Conservation (phyloP, 1,284 basidiomycete species). For the Ganoderma multipileum region DNA sequence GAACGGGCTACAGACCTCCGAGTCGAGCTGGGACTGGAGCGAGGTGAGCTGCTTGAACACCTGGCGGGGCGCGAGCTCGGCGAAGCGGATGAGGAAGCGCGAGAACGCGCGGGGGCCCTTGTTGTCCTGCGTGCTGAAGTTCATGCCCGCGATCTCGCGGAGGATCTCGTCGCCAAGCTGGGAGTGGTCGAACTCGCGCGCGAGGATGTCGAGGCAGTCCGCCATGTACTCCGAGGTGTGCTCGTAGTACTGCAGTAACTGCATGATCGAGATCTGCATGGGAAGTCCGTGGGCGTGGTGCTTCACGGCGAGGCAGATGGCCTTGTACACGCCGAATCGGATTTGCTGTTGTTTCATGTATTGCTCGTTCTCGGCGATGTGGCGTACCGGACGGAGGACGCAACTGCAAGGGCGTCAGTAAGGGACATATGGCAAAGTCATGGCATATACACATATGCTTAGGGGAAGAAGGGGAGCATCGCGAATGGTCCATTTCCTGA, state of each 20-base stretch:
- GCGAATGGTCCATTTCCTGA: neutral
- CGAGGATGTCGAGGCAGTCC: constrained; percentile 83
- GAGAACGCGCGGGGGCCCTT: constrained; percentile 91
- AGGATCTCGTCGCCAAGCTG: constrained; percentile 93
- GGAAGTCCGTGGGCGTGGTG: constrained; percentile 86
- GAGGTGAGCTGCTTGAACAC: constrained; percentile 92
- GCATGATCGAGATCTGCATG: constrained; percentile 91
- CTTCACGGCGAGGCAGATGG: constrained; percentile 93
- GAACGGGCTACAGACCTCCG: constrained; percentile 67
- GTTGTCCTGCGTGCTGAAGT: constrained; percentile 82
- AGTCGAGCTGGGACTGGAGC: constrained; percentile 87
- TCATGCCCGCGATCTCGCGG: constrained; percentile 82
- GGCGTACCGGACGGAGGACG: constrained; percentile 86
- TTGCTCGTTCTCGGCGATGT: constrained; percentile 85
- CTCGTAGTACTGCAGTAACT: constrained; percentile 93
- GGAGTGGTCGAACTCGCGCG: constrained; percentile 88
- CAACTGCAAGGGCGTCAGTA: constrained; percentile 56
- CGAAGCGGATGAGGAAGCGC: constrained; percentile 84
- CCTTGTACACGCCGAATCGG: constrained; percentile 81
- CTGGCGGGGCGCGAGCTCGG: constrained; percentile 84
- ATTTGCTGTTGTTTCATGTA: constrained; percentile 87
- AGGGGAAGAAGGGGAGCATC: neutral
- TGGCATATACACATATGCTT: neutral
- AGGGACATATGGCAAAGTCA: neutral
- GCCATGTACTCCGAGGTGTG: constrained; percentile 96